Conservation (phyloP, 2,329 filamentous ascomycete genomes). For the Diaporthe sp. region DNA sequence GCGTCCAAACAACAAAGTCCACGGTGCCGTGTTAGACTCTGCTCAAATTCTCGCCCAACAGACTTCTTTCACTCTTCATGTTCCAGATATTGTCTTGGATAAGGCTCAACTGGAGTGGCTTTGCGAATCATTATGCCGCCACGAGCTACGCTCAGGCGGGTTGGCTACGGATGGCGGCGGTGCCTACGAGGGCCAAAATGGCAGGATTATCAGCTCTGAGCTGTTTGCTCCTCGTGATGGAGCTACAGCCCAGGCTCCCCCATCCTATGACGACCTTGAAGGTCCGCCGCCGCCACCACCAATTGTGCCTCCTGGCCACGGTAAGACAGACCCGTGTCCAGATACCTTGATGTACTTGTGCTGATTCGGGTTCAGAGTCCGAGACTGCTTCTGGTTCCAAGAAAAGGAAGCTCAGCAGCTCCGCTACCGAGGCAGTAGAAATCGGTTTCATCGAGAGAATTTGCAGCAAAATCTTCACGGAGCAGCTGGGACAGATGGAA, state of each 20-base stretch:
- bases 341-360: background rate
- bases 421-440: background rate
- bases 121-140: slow-evolving; percentile 6
- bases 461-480: slow-evolving; percentile 10
- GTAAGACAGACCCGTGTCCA: background rate
- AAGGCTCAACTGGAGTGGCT: slow-evolving; percentile 25
- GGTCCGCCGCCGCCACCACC: slow-evolving; percentile 19
- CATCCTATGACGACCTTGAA: slow-evolving; percentile 34
- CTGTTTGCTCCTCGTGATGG: slow-evolving; percentile 10
- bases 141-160: slow-evolving; percentile 3
- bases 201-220: slow-evolving; percentile 24
- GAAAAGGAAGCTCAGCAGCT: slow-evolving; percentile 15
- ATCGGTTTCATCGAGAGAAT: slow-evolving; percentile 1
- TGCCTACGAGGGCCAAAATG: slow-evolving; percentile 27
- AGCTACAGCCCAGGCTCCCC: slow-evolving; percentile 8
- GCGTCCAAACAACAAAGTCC: slow-evolving; percentile 33
- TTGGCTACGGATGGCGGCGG: slow-evolving; percentile 1
- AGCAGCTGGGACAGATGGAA: slow-evolving; percentile 23
- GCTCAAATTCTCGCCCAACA: slow-evolving; percentile 28
- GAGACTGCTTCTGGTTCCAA: background rate
- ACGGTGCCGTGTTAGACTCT: slow-evolving; percentile 34
- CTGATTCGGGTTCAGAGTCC: background rate
- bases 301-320: background rate
- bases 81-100: slow-evolving; percentile 5
- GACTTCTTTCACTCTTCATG: slow-evolving; percentile 12